Evolutionary conservation across 192 early-diverging fungal genomes (phyloP).

Genomic region (Umbelopsis ramanniana): DNA sequence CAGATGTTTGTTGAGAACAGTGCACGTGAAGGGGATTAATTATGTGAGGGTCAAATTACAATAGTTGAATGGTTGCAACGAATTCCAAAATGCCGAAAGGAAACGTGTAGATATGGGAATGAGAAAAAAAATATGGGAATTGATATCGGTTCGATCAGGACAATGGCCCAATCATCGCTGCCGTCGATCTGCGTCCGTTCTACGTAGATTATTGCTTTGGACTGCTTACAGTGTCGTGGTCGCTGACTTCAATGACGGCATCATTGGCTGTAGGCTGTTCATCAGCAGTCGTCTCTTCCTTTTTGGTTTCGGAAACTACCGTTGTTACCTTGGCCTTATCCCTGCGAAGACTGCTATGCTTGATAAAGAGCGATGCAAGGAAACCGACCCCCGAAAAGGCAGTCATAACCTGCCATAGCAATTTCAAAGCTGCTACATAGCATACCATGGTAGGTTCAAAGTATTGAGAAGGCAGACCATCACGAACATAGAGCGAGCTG

Average conservation of each 20-base stretch:
- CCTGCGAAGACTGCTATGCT: conserved; percentile 11
- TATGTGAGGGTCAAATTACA: too few species aligned
- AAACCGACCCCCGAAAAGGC: conserved; percentile 29
- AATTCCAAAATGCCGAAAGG: too few species aligned
- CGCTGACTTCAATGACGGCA: not conserved
- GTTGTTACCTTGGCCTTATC: not conserved
- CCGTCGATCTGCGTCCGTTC: too few species aligned
- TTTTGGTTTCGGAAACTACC: not conserved
- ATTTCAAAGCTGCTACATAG: conserved; percentile 28
- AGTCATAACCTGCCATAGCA: conserved; percentile 35
- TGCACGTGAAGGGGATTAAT: too few species aligned
- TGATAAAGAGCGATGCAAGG: conserved; percentile 14
- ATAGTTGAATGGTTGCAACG: too few species aligned
- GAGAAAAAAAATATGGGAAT: too few species aligned
- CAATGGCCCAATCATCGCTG: not conserved
- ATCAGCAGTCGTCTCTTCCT: not conserved
- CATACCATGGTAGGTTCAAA: conserved; percentile 17
- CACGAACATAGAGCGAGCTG: conserved; percentile 25
- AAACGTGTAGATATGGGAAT: too few species aligned
- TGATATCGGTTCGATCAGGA: too few species aligned
- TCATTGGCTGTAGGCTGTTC: not conserved
- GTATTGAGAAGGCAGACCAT: conserved; percentile 30
- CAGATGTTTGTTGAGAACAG: too few species aligned
- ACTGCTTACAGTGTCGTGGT: not conserved
- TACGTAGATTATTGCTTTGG: not conserved